phyloP scores from a whole-genome alignment of 768 basidiomycete species.

The Boletus barrowsii region DNA sequence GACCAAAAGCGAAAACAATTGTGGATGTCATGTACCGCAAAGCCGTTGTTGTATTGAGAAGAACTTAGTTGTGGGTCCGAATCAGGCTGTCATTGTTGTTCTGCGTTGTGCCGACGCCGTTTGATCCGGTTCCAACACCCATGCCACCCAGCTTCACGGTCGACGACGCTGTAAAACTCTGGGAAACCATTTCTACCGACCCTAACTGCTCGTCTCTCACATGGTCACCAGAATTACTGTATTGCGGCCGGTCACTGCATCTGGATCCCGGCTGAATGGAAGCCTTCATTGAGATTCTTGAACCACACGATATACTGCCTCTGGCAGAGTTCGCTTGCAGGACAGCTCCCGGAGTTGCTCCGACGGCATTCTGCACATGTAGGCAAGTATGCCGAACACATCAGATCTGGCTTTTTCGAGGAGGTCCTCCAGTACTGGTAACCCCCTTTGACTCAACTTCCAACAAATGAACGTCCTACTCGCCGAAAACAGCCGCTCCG shows the following conservation, averaged over 20 bases:
- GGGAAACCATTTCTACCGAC: too few species aligned
- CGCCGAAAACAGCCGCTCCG: neutral
- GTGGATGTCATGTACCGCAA: too few species aligned
- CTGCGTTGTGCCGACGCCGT: too few species aligned
- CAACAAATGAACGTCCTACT: neutral
- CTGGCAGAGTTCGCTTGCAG: neutral
- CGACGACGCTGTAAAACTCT: too few species aligned
- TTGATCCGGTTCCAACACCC: too few species aligned
- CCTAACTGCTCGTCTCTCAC: too few species aligned
- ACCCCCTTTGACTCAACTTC: neutral
- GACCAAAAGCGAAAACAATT: slow-evolving; percentile 1
- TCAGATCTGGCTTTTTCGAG: neutral
- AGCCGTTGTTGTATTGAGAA: neutral
- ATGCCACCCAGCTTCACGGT: too few species aligned
- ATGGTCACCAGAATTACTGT: neutral
- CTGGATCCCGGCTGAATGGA: neutral
- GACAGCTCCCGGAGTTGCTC: neutral
- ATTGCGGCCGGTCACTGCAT: neutral
- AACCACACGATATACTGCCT: neutral
- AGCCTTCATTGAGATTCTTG: neutral
- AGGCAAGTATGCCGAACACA: neutral
- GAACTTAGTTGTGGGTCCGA: slow-evolving; percentile 6
- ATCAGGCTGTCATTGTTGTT: neutral
- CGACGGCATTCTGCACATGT: too few species aligned
- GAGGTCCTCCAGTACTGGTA: slow-evolving; percentile 1